Base-by-base conservation (phyloP, 169 alveolate genomes). In the Cryptosporidium tyzzeri region DNA sequence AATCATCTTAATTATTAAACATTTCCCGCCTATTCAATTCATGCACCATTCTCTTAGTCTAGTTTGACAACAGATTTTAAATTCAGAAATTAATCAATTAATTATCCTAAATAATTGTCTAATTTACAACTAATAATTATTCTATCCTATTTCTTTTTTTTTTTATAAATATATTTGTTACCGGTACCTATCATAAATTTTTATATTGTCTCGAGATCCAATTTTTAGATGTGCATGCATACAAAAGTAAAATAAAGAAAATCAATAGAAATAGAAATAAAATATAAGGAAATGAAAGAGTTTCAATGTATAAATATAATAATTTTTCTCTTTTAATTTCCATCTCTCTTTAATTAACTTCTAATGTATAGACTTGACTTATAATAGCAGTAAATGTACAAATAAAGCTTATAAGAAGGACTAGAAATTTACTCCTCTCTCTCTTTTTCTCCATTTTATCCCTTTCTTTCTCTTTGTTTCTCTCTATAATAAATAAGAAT, bases 221-320 rank as follows among this genome's bases (percentile, higher is more conserved):
- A 62, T 10, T 65, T 65, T 35, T 65, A 14, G 53, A 65, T 65
- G 1, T 65, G 51, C 71, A 65, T 65, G 71, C 71, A 37, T 37
- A 33, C 71, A 41, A 9, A 37, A 29, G 10, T 9, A 9, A 59
- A 59, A 59, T 31, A 3, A 59, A n/a, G 37, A 58, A 23, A 55
- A n/a, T 55, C 12, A 55, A 26, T 0, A n/a, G 37, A 59, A 59
- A 31, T 59, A 65, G 48, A 41, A 41, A 65, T 35, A n/a, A 55
- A 9, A n/a, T 31, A 31, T 31, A 16, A 16, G 35, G 14, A 55
- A 26, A n/a, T 23, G 35, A 23, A n/a, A 26, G 35, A 10, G 5
- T 10, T 55, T 1, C 35, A 53, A 10, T 21, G 9, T 55, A 55
- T 55, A 55, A 23, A 55, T 8, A 4, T 31, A n/a, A n/a, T 23